Evolutionary conservation across 2,329 filamentous ascomycete genomes (phyloP), one percentile per base, ranked within the genome.

Genomic region (Phoma sp.): DNA sequence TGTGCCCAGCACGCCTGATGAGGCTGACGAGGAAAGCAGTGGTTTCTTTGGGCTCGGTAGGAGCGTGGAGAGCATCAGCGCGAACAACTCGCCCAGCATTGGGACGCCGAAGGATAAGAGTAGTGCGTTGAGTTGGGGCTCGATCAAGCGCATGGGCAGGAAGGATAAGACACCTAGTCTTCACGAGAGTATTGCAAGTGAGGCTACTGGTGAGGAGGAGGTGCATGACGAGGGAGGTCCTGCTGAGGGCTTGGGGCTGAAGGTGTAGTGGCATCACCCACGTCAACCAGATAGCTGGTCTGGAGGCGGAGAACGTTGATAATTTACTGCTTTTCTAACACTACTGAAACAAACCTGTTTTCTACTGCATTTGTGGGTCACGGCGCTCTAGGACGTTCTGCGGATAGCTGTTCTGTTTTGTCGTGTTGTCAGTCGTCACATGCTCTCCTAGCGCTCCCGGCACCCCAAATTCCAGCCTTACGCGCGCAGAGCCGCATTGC

Each of bases 141-240:
- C 69, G 50, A 74, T 80, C 33, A 73, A 79, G 60, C 75, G 76
- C 52, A 73, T 78, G 30, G 75, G 74, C 11, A 76, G 74, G 59
- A 72, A 73, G 53, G 72, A 75, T 40, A 78, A 80, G 69, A 77
- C 78, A 54, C 77, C 77, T 3, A 79, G 77, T 60, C 59, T 80
- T 47, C 78, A 78, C 62, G 78, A 77, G 59, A 80, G 78, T 56
- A 64, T 77, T 59, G 66, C 75, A n/a, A 76, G 75, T 59, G 75
- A 73, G 60, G 68, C 67, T 7, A 72, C 69, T n/a, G 70, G 67
- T 2, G 73, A 75, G 44, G 74, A 75, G 47, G 70, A 67, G 11
- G 13, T 29, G 27, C 27, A 33, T 33, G 32, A 40, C 3, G 40
- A 75, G 45, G 74, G 73, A 29, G 73, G 69, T n/a, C 69, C 71